Conservation (phyloP, 176 grass and related monocot genomes). For the Puya raimondii region DNA sequence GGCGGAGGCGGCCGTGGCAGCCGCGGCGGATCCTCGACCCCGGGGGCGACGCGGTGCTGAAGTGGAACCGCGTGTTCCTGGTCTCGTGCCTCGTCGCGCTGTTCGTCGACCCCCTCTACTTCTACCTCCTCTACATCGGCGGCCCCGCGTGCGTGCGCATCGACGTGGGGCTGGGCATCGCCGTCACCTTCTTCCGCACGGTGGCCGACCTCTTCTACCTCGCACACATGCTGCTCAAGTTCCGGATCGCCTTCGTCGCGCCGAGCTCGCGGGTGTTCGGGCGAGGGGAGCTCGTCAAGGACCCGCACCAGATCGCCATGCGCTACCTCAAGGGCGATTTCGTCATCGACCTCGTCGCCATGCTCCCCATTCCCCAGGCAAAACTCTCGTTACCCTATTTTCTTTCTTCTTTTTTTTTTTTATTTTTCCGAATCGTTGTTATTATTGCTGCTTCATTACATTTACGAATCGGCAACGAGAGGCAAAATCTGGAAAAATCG, state of each 20-base stretch:
- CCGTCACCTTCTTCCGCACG: conserved; percentile 53
- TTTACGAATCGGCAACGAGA: too few species aligned
- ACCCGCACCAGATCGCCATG: conserved; percentile 73
- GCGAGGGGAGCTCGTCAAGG: conserved; percentile 68
- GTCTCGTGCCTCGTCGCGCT: conserved; percentile 67
- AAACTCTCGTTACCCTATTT: background rate
- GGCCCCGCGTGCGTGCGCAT: conserved; percentile 46
- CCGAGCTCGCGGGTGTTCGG: conserved; percentile 82
- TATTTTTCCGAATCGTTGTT: background rate
- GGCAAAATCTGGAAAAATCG: too few species aligned
- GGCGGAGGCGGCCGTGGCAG: conserved; percentile 34
- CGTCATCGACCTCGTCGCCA: conserved; percentile 73
- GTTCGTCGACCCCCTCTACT: conserved; percentile 85
- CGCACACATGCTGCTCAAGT: conserved; percentile 78
- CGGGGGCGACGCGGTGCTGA: conserved; percentile 59
- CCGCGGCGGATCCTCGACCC: conserved; percentile 88
- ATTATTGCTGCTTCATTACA: too few species aligned
- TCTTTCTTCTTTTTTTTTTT: background rate
- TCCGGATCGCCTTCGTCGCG: conserved; percentile 77
- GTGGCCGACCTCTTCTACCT: conserved; percentile 84
- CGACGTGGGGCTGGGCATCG: conserved; percentile 40
- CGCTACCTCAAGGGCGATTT: conserved; percentile 92
- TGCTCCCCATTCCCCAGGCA: conserved; percentile 86
- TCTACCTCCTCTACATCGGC: conserved; percentile 71
- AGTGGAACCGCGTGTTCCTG: conserved; percentile 82